phyloP scores from a whole-genome alignment of 2,329 filamentous ascomycete genomes.

The Akanthomyces muscarius region DNA sequence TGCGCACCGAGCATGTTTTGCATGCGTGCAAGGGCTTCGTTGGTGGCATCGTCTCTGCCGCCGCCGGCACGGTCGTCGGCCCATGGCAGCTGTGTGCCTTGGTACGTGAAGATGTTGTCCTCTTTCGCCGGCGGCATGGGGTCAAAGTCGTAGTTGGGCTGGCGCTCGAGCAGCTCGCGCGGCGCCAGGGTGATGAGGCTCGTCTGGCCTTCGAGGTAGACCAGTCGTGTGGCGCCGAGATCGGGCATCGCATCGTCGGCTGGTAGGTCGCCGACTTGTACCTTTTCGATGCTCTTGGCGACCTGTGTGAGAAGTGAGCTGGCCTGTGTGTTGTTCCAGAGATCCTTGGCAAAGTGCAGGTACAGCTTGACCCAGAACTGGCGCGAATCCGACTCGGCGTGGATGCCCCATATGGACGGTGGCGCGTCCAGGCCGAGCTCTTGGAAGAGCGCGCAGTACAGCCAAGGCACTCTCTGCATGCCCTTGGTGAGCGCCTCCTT shows the following conservation, averaged over 20 bases:
- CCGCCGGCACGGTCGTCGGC: conserved; percentile 21
- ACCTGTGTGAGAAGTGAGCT: conserved; percentile 66
- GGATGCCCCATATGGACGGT: conserved; percentile 75
- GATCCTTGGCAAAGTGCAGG: conserved; percentile 68
- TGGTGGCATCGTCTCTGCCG: neutral
- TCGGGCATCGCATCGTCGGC: conserved; percentile 37
- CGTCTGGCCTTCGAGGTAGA: conserved; percentile 72
- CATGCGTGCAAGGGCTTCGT: conserved; percentile 24
- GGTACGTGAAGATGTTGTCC: conserved; percentile 48
- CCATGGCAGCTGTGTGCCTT: conserved; percentile 43
- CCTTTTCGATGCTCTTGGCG: conserved; percentile 49
- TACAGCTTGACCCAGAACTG: conserved; percentile 73
- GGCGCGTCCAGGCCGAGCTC: conserved; percentile 76
- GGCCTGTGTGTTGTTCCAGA: conserved; percentile 79
- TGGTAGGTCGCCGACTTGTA: conserved; percentile 37
- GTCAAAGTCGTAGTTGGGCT: conserved; percentile 73
- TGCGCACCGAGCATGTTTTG: conserved; percentile 26
- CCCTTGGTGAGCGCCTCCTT: conserved; percentile 61
- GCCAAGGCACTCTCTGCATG: conserved; percentile 75
- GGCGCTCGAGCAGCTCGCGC: conserved; percentile 55
- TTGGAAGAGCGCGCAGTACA: conserved; percentile 75
- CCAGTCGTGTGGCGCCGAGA: conserved; percentile 64
- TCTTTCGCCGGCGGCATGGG: conserved; percentile 67
- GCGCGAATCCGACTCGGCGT: conserved; percentile 57
- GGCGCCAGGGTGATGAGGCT: conserved; percentile 68